phyloP scores from a whole-genome alignment of 176 grass and related monocot genomes.

The Hordeum marinum region DNA sequence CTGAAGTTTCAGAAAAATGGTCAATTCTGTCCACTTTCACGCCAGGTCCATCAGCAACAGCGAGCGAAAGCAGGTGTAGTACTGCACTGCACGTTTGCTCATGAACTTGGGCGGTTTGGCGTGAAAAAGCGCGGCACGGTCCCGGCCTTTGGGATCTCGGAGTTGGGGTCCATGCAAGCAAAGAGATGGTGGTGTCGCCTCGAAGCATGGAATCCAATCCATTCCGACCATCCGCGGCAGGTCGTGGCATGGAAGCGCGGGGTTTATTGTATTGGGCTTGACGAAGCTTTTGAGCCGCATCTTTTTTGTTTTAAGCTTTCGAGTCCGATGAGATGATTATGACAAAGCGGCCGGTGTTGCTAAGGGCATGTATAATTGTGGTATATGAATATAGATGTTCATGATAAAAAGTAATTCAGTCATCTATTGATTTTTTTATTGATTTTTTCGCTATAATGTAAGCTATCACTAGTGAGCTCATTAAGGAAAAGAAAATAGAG shows the following conservation, averaged over 20 bases:
- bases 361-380: too few species aligned
- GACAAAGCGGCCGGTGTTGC: neutral
- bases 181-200: neutral
- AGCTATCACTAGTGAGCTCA: too few species aligned
- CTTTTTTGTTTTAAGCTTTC: neutral
- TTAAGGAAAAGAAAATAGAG: too few species aligned
- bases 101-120: slow-evolving; percentile 27
- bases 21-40: too few species aligned
- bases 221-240: slow-evolving; percentile 3
- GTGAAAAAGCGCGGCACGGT: slow-evolving; percentile 17
- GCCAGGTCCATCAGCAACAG: neutral
- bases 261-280: neutral
- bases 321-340: neutral
- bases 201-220: slow-evolving; percentile 27
- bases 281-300: slow-evolving; percentile 12
- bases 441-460: too few species aligned
- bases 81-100: slow-evolving; percentile 10
- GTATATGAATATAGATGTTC: too few species aligned
- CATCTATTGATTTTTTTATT: too few species aligned
- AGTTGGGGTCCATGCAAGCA: slow-evolving; percentile 14
- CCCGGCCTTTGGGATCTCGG: slow-evolving; percentile 5
- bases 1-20: too few species aligned
- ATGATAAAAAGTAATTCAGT: too few species aligned
- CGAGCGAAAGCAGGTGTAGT: neutral
- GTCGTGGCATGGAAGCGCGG: too few species aligned